phyloP scores from a whole-genome alignment of 305 asterid genomes.

The Andrographis paniculata region DNA sequence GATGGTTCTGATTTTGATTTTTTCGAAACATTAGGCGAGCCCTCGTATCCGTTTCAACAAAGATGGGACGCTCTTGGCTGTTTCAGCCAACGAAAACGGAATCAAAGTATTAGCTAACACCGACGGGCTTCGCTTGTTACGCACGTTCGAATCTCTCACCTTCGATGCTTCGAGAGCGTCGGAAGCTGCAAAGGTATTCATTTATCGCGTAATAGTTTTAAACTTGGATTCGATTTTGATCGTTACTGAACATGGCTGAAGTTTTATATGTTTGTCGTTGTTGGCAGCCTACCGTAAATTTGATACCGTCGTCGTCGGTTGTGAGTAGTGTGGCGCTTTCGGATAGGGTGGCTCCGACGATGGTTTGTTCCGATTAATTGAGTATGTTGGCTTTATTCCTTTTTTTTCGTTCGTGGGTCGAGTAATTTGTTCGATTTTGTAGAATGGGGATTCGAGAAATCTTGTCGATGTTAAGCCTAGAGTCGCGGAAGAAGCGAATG shows the following conservation, averaged over 20 bases:
- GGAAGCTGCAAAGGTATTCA: constrained; percentile 44
- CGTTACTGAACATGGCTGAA: constrained; percentile 8
- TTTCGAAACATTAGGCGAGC: constrained; percentile 53
- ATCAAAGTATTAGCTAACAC: constrained; percentile 68
- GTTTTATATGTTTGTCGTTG: constrained; percentile 17
- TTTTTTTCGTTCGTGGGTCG: constrained; percentile 1
- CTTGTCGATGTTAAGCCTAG: constrained; percentile 70
- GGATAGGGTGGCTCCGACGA: constrained; percentile 61
- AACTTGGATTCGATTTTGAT: no score
- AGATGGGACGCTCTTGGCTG: constrained; percentile 81
- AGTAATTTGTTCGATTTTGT: constrained; percentile 11
- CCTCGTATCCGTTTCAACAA: constrained; percentile 90
- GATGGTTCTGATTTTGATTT: no score
- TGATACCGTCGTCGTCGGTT: constrained; percentile 35
- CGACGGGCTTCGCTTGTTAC: constrained; percentile 73
- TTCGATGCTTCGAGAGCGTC: constrained; percentile 65
- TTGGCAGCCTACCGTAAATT: constrained; percentile 60
- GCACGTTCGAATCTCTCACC: constrained; percentile 62
- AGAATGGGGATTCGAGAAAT: constrained; percentile 76
- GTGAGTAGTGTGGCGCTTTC: constrained; percentile 56
- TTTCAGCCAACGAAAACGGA: constrained; percentile 75
- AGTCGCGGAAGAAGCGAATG: constrained; percentile 51
- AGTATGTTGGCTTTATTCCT: no score
- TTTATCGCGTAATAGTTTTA: constrained; percentile 10
- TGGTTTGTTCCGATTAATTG: constrained; percentile 69